phyloP scores from a whole-genome alignment of 164 flowering plant species.

The Stephania cephalantha region DNA sequence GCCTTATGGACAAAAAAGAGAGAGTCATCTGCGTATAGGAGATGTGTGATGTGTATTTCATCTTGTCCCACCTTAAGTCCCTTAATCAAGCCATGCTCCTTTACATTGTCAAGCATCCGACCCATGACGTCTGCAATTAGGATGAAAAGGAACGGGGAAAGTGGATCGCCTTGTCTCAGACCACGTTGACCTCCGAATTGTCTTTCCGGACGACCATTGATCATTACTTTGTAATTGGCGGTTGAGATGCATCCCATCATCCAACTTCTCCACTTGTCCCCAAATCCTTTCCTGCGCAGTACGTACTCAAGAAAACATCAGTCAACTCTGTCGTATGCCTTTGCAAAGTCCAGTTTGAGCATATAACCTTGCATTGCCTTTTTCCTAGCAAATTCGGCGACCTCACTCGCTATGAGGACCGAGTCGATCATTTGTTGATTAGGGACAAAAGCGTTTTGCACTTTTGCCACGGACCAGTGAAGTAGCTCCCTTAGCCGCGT shows the following conservation, averaged over 20 bases:
- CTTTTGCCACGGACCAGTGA: too few relatives aligned
- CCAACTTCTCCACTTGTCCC: neutral
- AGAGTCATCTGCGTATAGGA: neutral
- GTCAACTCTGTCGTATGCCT: neutral
- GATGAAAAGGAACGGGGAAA: neutral
- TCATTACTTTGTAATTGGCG: neutral
- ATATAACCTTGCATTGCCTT: neutral
- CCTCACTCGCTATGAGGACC: too few relatives aligned
- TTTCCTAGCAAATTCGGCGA: too few relatives aligned
- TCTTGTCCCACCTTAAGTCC: neutral
- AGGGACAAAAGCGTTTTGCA: too few relatives aligned
- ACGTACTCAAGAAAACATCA: neutral
- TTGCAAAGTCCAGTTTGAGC: neutral
- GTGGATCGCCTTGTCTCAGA: neutral
- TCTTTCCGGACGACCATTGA: neutral
- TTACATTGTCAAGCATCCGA: too few relatives aligned
- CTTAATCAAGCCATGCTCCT: too few relatives aligned
- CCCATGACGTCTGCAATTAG: too few relatives aligned
- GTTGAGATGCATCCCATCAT: neutral
- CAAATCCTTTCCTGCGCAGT: neutral
- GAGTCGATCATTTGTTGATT: too few relatives aligned
- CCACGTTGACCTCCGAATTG: neutral
- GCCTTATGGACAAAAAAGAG: neutral
- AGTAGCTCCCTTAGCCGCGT: too few relatives aligned
- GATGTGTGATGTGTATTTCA: neutral